These are phyloP conservation scores for Trifolium fragiferum DNA, from an alignment of 306 rosid genomes.

Conservation along the genomic window DNA sequence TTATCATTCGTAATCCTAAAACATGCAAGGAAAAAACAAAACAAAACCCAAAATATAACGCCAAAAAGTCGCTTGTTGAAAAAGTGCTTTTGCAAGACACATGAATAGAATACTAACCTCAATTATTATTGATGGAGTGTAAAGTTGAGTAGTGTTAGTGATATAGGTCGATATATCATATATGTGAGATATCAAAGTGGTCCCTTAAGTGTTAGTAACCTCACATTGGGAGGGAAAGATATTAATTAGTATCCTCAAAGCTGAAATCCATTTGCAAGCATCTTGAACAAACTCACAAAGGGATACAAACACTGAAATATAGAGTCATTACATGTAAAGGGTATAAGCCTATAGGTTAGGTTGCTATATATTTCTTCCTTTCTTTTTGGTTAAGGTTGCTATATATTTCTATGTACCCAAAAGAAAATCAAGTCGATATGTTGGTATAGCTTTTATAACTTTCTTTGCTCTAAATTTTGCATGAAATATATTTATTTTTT, in stretches of 20 bases:
- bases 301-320: background rate
- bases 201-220: slow-evolving; percentile 45
- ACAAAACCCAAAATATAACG: background rate
- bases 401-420: background rate
- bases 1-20: background rate
- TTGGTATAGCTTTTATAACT: background rate
- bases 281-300: slow-evolving; percentile 40
- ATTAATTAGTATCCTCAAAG: slow-evolving; percentile 35
- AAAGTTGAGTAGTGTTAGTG: slow-evolving; percentile 52
- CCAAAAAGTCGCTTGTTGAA: background rate
- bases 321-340: background rate
- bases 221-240: slow-evolving; percentile 20
- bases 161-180: background rate
- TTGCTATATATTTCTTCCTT: background rate
- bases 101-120: slow-evolving; percentile 39
- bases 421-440: background rate
- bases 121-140: slow-evolving; percentile 54
- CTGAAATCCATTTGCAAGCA: slow-evolving; percentile 35
- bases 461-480: background rate
- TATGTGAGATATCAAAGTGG: slow-evolving; percentile 42
- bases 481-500: background rate
- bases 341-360: background rate
- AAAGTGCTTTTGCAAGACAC: slow-evolving; percentile 14
- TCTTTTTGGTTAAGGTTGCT: no score
- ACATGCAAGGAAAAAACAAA: background rate